Conservation (phyloP, 1,284 basidiomycete species). For the Austroboletus novae-zelandiae region DNA sequence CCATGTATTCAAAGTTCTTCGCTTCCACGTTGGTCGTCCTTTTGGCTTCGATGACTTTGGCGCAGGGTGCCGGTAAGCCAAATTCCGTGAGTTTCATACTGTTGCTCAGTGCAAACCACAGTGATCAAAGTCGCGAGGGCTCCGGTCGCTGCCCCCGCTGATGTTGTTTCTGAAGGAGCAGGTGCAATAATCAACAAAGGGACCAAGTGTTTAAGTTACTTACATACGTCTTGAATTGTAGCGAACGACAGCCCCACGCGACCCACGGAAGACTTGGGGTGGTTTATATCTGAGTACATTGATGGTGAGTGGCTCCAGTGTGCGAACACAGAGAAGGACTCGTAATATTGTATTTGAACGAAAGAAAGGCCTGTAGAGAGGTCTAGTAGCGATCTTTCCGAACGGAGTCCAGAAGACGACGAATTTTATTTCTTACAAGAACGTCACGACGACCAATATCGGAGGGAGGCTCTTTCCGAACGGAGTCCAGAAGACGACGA, state of each 20-base stretch:
- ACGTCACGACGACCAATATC: background rate
- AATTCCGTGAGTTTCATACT: no score
- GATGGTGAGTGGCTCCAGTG: background rate
- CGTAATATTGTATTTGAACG: background rate
- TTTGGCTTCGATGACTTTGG: no score
- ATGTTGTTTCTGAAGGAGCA: background rate
- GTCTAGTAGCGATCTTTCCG: background rate
- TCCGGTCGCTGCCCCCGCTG: no score
- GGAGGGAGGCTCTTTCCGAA: background rate
- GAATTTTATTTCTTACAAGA: no score
- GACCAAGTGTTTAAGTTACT: background rate
- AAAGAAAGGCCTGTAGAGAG: background rate
- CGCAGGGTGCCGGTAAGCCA: no score
- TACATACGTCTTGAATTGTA: background rate
- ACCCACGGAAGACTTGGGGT: no score
- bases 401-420: background rate
- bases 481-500: no score
- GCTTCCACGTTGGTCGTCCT: no score
- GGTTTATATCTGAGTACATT: no score
- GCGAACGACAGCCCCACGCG: background rate
- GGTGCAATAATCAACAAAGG: background rate
- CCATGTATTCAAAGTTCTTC: no score
- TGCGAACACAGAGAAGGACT: background rate
- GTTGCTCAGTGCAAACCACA: no score
- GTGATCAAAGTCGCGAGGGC: no score